phyloP scores from a whole-genome alignment of 352 stramenopile genomes.

The Globisporangium sylvaticum region DNA sequence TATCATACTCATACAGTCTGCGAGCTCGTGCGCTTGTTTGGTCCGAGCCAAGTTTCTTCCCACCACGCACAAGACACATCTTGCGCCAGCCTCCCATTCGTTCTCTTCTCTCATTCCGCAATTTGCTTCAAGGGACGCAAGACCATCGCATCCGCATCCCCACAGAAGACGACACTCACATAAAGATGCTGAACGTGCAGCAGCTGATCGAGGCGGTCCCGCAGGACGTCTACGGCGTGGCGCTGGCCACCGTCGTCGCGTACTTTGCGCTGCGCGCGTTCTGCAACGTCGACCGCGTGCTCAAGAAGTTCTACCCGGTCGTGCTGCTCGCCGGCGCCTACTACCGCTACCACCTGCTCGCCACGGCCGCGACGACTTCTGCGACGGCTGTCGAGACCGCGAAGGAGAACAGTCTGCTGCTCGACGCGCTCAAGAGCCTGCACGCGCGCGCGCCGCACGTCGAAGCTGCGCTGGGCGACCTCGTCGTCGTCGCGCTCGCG shows the following conservation, averaged over 20 bases:
- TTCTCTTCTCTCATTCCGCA: constrained; percentile 4
- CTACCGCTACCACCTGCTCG: constrained; percentile 40
- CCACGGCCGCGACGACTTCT: not conserved
- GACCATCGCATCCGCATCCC: not conserved
- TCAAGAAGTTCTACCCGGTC: constrained; percentile 53
- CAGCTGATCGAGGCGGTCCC: constrained; percentile 23
- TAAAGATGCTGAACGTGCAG: constrained; percentile 23
- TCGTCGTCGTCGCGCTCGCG: constrained; percentile 9
- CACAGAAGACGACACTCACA: not conserved
- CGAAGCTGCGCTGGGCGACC: constrained; percentile 18
- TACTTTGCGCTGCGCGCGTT: constrained; percentile 63
- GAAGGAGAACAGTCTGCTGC: constrained; percentile 14
- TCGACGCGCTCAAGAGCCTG: constrained; percentile 15
- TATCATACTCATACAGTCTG: not conserved
- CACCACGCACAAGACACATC: not conserved
- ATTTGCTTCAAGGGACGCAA: constrained; percentile 10
- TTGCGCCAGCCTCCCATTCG: not conserved
- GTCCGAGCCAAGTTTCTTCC: not conserved
- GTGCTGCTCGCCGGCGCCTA: constrained; percentile 44
- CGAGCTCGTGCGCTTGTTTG: not conserved
- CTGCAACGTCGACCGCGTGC: constrained; percentile 64
- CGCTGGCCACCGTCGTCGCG: constrained; percentile 33
- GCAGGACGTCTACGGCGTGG: constrained; percentile 30
- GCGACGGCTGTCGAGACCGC: not conserved
- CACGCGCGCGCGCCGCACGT: constrained; percentile 12